phyloP scores from a whole-genome alignment of 164 flowering plant species.

The Santalum album region DNA sequence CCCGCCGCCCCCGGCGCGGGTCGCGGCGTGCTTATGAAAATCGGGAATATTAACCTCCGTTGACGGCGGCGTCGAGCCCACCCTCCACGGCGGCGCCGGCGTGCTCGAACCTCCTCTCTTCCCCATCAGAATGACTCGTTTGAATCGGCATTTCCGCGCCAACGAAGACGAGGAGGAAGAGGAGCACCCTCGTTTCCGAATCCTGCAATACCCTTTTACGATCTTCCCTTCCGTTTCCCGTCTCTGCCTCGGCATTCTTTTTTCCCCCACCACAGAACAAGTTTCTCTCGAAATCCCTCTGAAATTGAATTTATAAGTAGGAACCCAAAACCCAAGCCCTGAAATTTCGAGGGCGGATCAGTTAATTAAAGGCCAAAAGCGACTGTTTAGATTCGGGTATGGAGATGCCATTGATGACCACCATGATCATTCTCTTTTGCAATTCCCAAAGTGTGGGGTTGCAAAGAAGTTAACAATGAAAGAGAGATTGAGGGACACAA shows the following conservation, averaged over 20 bases:
- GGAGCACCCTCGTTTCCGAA: constrained; percentile 45
- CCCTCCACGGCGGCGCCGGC: constrained; percentile 32
- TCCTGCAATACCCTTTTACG: constrained; percentile 21
- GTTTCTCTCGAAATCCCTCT: too few species aligned
- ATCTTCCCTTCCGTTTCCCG: constrained; percentile 10
- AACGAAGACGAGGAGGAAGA: constrained; percentile 52
- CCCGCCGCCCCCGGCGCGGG: neutral
- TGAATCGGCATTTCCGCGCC: constrained; percentile 28
- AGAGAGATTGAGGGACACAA: too few species aligned
- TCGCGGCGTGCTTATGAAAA: neutral
- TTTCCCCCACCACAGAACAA: neutral
- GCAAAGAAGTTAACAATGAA: too few species aligned
- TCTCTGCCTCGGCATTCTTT: constrained; percentile 15
- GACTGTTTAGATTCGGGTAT: too few species aligned
- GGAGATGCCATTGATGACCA: too few species aligned
- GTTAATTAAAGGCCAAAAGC: too few species aligned
- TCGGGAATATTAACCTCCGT: constrained; percentile 6
- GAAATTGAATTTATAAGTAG: too few species aligned
- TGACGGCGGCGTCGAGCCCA: constrained; percentile 18
- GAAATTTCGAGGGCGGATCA: too few species aligned
- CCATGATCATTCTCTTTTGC: too few species aligned
- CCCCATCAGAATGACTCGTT: constrained; percentile 38
- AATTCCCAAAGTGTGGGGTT: too few species aligned
- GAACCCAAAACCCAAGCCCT: too few species aligned
- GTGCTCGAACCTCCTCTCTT: constrained; percentile 35